Evolutionary conservation across 73 alveolate species (phyloP).

Genomic region (Symbiodinium natans): DNA sequence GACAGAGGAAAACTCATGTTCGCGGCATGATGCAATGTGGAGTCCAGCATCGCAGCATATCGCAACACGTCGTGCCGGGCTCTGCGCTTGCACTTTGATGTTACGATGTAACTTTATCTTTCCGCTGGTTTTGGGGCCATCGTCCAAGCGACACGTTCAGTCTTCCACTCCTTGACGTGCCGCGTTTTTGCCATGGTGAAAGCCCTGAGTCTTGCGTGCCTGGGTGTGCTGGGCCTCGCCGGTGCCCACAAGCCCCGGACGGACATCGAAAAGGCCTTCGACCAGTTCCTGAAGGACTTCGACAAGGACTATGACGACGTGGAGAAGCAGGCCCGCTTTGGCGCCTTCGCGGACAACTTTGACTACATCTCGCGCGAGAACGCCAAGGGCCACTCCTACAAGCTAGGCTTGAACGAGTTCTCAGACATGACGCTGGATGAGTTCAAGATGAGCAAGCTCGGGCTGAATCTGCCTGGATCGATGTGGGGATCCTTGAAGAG

Average conservation of each 20-base stretch:
- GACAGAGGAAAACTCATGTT: no score
- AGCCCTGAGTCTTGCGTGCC: neutral
- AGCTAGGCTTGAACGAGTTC: slow-evolving; percentile 51
- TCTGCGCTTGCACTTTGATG: no score
- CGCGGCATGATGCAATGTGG: no score
- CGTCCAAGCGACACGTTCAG: no score
- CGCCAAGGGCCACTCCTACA: slow-evolving; percentile 22
- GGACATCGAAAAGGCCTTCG: slow-evolving; percentile 6
- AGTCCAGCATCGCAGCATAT: no score
- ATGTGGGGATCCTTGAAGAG: slow-evolving; percentile 12
- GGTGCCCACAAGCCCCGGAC: slow-evolving; percentile 30
- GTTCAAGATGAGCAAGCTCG: slow-evolving; percentile 44
- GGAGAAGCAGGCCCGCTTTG: slow-evolving; percentile 47
- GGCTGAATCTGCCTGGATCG: slow-evolving; percentile 4
- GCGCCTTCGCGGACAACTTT: neutral
- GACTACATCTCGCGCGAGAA: slow-evolving; percentile 8
- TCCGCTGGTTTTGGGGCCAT: neutral
- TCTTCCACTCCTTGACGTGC: no score
- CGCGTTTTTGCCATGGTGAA: neutral
- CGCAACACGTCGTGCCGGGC: no score
- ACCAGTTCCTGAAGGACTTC: slow-evolving; percentile 33
- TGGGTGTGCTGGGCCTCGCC: slow-evolving; percentile 12
- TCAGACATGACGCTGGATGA: slow-evolving; percentile 50
- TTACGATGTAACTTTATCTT: no score
- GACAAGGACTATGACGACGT: slow-evolving; percentile 7